Evolutionary conservation across 2,329 filamentous ascomycete species (phyloP).

Genomic region (Diaporthe amygdali): DNA sequence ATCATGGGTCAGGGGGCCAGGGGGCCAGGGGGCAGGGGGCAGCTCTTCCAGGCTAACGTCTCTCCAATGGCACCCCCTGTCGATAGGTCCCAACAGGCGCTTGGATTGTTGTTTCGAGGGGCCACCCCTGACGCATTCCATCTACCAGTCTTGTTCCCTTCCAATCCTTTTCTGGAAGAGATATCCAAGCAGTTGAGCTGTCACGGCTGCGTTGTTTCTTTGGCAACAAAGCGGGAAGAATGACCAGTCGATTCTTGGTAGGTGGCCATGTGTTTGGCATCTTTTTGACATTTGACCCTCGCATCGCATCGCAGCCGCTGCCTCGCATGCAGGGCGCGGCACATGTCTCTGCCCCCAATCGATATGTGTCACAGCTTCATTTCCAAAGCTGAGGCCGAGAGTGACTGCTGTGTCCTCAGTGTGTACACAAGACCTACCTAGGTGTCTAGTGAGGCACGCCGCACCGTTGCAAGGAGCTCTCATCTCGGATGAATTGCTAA

Average conservation of each 20-base stretch:
- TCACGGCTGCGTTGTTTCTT: background rate
- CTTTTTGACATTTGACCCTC: background rate
- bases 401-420: background rate
- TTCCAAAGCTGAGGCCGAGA: background rate
- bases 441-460: background rate
- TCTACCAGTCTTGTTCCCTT: background rate
- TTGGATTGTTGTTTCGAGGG: constrained; percentile 1
- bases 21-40: background rate
- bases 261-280: background rate
- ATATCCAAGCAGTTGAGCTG: background rate
- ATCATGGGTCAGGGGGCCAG: too few relatives aligned
- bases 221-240: background rate
- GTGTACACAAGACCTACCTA: background rate
- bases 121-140: constrained; percentile 4
- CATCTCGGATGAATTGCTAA: constrained; percentile 11
- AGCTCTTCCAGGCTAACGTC: background rate
- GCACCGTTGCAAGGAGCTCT: background rate
- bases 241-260: background rate
- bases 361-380: constrained; percentile 2
- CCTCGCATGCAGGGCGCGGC: background rate
- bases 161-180: background rate
- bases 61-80: background rate
- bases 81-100: background rate
- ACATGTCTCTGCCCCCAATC: constrained; percentile 1
- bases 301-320: background rate